phyloP scores from a whole-genome alignment of 2,329 filamentous ascomycete species.

The Domatiomyces globalis region DNA sequence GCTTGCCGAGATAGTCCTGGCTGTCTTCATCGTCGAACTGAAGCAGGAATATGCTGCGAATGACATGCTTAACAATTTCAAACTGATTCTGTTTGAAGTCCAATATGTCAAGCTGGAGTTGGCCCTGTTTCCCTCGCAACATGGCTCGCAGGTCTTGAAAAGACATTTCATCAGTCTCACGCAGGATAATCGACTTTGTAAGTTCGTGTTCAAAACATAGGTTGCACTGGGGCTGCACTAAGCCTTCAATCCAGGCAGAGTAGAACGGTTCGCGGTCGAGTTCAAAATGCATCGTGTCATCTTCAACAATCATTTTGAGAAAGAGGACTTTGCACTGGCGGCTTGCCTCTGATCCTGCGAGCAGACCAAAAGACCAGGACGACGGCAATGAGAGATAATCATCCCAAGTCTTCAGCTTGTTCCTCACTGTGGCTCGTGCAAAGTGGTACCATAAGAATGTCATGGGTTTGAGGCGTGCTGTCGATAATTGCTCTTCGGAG shows the following conservation, averaged over 20 bases:
- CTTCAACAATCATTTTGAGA: slow-evolving; percentile 7
- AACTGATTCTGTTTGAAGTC: slow-evolving; percentile 8
- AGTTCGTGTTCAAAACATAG: slow-evolving; percentile 10
- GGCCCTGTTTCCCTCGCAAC: not conserved
- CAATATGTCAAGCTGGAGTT: slow-evolving; percentile 1
- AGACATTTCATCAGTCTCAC: slow-evolving; percentile 3
- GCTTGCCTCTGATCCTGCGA: slow-evolving; percentile 1
- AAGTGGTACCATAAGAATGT: slow-evolving; percentile 10
- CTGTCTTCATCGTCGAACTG: slow-evolving; percentile 1
- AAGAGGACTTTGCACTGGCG: slow-evolving; percentile 10
- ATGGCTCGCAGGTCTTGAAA: slow-evolving; percentile 4
- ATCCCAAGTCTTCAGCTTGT: slow-evolving; percentile 6
- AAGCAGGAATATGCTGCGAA: slow-evolving; percentile 6
- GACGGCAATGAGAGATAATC: slow-evolving; percentile 5
- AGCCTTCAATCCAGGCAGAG: slow-evolving; percentile 4
- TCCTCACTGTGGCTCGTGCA: slow-evolving; percentile 4
- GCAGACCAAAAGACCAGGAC: slow-evolving; percentile 3
- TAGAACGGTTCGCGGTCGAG: slow-evolving; percentile 6
- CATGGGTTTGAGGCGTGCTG: slow-evolving; percentile 4
- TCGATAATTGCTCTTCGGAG: not conserved
- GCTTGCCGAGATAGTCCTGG: not conserved
- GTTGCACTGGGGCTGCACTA: slow-evolving; percentile 3
- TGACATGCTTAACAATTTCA: slow-evolving; percentile 8
- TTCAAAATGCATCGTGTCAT: slow-evolving; percentile 1
- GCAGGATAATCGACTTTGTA: slow-evolving; percentile 7